These are phyloP conservation scores for Hyphodiscus sp. DNA, from an alignment of 2,329 filamentous ascomycete species.

Conservation along the genomic window DNA sequence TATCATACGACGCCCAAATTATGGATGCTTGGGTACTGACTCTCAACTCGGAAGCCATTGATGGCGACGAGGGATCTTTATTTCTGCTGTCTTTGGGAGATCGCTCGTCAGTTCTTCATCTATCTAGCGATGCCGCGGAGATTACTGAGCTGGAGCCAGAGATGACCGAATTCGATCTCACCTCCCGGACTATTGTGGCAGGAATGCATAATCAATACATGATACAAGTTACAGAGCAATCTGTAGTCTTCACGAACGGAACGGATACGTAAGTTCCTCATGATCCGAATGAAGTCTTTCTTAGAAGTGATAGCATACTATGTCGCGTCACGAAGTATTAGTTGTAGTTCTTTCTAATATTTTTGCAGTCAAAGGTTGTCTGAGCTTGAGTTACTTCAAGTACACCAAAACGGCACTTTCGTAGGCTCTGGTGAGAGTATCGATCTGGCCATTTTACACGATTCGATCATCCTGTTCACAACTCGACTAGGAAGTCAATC, in stretches of 20 bases:
- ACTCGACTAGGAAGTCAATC: constrained; percentile 7
- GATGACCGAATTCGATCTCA: constrained; percentile 43
- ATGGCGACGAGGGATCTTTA: constrained; percentile 14
- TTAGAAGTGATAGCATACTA: neutral
- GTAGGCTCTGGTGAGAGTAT: constrained; percentile 13
- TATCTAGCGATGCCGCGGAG: constrained; percentile 42
- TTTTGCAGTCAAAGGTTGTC: constrained; percentile 10
- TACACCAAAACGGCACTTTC: constrained; percentile 1
- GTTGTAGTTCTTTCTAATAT: constrained; percentile 1
- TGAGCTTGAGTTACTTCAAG: constrained; percentile 9
- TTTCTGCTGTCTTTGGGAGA: constrained; percentile 26
- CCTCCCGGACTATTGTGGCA: constrained; percentile 45
- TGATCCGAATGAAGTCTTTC: neutral
- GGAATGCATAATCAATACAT: constrained; percentile 33
- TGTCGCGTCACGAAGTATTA: neutral
- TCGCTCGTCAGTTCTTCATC: constrained; percentile 33
- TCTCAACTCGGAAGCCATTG: constrained; percentile 7
- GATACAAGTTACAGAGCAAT: constrained; percentile 49
- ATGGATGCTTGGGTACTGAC: constrained; percentile 48
- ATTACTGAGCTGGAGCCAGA: constrained; percentile 38
- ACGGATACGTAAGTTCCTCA: constrained; percentile 14
- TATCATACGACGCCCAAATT: constrained; percentile 44
- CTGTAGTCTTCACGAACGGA: constrained; percentile 20
- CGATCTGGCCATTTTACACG: constrained; percentile 20
- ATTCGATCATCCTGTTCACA: constrained; percentile 21